These are phyloP conservation scores for Galerina marginata DNA, from an alignment of 768 basidiomycete genomes.

Conservation along the genomic window DNA sequence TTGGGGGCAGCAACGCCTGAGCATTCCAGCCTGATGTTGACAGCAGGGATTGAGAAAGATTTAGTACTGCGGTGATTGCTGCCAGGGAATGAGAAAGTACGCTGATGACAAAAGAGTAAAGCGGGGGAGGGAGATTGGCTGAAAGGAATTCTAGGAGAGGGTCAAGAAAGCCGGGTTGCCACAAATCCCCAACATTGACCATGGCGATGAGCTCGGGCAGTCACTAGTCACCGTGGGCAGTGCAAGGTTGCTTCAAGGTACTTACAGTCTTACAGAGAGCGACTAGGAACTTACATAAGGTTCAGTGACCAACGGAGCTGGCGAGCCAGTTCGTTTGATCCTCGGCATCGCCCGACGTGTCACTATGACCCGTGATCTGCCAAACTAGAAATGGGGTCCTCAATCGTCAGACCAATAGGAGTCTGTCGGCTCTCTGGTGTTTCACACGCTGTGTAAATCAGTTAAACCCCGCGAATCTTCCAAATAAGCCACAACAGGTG, in stretches of 20 bases:
- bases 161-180: slow-evolving; percentile 55
- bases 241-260: too few species aligned
- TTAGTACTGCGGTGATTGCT: slow-evolving; percentile 52
- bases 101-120: slow-evolving; percentile 56
- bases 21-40: slow-evolving; percentile 58
- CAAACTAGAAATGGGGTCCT: background rate
- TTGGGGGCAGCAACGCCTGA: slow-evolving; percentile 72
- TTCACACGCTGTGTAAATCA: slow-evolving; percentile 21
- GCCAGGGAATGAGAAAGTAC: slow-evolving; percentile 59
- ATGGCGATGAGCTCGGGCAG: slow-evolving; percentile 19
- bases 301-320: too few species aligned
- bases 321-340: slow-evolving; percentile 9
- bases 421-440: slow-evolving; percentile 21
- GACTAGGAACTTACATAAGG: background rate
- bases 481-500: slow-evolving; percentile 31
- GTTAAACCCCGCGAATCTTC: slow-evolving; percentile 20
- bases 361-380: background rate
- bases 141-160: slow-evolving; percentile 60
- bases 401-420: slow-evolving; percentile 31
- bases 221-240: background rate
- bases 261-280: too few species aligned
- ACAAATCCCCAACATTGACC: slow-evolving; percentile 30
- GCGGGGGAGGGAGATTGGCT: slow-evolving; percentile 57
- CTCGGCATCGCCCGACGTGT: background rate
- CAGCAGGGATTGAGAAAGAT: slow-evolving; percentile 56